These are phyloP conservation scores for Candida coquimbonensis DNA, from an alignment of 805 yeast genomes.

Conservation along the genomic window DNA sequence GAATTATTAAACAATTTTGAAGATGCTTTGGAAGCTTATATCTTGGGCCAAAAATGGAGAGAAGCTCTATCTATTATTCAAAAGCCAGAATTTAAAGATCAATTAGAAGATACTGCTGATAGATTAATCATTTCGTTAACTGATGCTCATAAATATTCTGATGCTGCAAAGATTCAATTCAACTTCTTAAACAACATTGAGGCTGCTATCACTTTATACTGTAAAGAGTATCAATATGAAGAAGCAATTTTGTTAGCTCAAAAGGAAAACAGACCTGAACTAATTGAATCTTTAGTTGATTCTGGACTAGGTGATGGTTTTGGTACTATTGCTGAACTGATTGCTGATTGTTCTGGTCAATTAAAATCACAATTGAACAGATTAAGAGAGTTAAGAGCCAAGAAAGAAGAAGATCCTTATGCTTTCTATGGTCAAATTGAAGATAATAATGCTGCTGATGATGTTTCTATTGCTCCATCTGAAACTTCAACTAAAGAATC, in stretches of 20 bases:
- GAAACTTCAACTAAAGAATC: constrained; percentile 91
- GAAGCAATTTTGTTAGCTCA: constrained; percentile 66
- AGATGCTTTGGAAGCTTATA: constrained; percentile 64
- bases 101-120: constrained; percentile 43
- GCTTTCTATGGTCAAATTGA: constrained; percentile 69
- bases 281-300: constrained; percentile 57
- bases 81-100: constrained; percentile 31
- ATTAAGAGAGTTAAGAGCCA: constrained; percentile 74
- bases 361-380: constrained; percentile 75
- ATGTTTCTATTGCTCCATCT: constrained; percentile 90
- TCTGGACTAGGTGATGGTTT: constrained; percentile 80
- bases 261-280: constrained; percentile 33
- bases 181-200: constrained; percentile 53
- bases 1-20: constrained; percentile 55
- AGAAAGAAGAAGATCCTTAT: constrained; percentile 79
- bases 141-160: constrained; percentile 66
- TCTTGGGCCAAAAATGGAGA: constrained; percentile 71
- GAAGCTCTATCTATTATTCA: constrained; percentile 68
- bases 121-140: constrained; percentile 52
- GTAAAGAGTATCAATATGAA: constrained; percentile 69
- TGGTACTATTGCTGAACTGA: constrained; percentile 75
- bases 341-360: constrained; percentile 92
- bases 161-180: constrained; percentile 72
- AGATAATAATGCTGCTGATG: constrained; percentile 72
- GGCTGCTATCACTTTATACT: constrained; percentile 58